Base-by-base conservation (phyloP, 1,284 basidiomycete genomes). In the Ustilago bromivora region DNA sequence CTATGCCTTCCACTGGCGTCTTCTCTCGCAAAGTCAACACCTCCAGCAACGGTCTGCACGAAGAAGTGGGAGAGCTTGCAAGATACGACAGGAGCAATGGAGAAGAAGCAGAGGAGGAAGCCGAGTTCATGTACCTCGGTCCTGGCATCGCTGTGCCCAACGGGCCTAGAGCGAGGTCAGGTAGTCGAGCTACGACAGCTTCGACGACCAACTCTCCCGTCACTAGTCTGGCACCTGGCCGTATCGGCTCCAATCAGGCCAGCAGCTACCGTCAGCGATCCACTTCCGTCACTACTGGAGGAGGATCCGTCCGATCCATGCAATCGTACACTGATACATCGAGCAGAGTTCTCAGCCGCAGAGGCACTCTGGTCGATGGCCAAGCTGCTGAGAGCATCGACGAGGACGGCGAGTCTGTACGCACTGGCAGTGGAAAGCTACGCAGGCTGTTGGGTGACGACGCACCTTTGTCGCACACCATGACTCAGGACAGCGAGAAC, bases 361-460 rank as follows among this genome's bases (percentile, higher is more conserved):
- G 79, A 17, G 76, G 76, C 19, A 79, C 79, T 4, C 38, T 77
- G 62, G 66, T 69, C 3, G 70, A 72, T n/a, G 69, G 66, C 1
- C 43, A 49, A 9, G 41, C 63, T 12, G 61, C 61, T 12, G 56
- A 66, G 10, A 65, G 61, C 56, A 76, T 71, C 40, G 71, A 72
- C n/a, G 79, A 77, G 12, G 75, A 77, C 23, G 62, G 52, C 43
- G 67, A 80, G 15, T 66, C 69, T 10, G 34, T 49, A 5, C 69
- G 72, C 2, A 57, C 52, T 0, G 58, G 61, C 47, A 61, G 66
- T 32, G 62, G 61, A 28, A 81, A 79, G 70, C 54, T 81, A 46
- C 89, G 90, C 77, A 91, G 92, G 85, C 87, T 96, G 61, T 89
- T 97, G 6, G 94, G 95, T 4, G 90, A 91, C 31, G 93, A 94